Evolutionary conservation across 352 stramenopile genomes (phyloP).

Genomic region (Blastocystis sp.): DNA sequence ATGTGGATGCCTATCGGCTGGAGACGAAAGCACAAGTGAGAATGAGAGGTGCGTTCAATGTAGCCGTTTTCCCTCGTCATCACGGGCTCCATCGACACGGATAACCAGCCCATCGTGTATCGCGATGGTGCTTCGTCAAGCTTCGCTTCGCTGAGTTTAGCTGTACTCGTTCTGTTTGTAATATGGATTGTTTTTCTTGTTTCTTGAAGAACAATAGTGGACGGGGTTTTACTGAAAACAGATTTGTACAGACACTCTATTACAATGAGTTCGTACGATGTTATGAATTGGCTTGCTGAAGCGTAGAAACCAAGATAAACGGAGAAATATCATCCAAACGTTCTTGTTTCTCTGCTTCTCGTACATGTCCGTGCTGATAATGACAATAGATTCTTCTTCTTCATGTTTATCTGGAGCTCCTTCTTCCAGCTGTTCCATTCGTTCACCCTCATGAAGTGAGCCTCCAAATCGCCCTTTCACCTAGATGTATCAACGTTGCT

Average conservation of each 20-base stretch:
- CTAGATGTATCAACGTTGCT: neutral
- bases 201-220: neutral
- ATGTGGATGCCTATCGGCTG: neutral
- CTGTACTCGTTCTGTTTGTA: neutral
- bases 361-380: neutral
- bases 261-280: too few species aligned
- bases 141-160: neutral
- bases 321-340: constrained; percentile 6
- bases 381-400: constrained; percentile 48
- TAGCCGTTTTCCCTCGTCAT: constrained; percentile 41
- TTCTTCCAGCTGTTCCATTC: constrained; percentile 30
- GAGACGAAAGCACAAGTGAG: constrained; percentile 36
- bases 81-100: constrained; percentile 23
- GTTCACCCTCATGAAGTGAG: neutral
- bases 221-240: too few species aligned
- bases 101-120: constrained; percentile 49
- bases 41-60: neutral
- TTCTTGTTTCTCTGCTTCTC: constrained; percentile 12
- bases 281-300: too few species aligned
- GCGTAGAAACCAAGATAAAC: neutral
- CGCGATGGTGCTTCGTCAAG: neutral
- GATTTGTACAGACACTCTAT: too few species aligned
- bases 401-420: constrained; percentile 49
- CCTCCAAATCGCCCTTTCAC: neutral
- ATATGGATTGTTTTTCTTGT: neutral